Base-by-base conservation (phyloP, 441 rosid species). In the Rhodomyrtus psidioides region DNA sequence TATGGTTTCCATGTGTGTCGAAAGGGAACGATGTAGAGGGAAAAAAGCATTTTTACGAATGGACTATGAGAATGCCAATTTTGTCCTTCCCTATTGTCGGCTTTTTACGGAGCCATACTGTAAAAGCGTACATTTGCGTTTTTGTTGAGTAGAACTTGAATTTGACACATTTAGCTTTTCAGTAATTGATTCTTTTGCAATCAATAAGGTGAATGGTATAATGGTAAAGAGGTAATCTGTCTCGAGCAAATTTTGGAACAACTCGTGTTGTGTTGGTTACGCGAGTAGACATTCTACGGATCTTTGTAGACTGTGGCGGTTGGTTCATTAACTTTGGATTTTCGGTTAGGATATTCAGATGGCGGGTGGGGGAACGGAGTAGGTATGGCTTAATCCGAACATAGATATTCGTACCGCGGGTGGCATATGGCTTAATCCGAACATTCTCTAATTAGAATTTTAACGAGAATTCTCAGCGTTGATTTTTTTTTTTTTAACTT, bases 311-410 rank as follows among this genome's bases (percentile, higher is more conserved):
- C 24, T 30, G 75, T 21, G 23, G 16, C 2, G 42, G 8, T 9
- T 44, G 75, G 34, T 65, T 65, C 44, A 30, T 28, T 30, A 19
- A 65, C 4, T 30, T 19, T 7, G 8, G 26, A 2, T 34, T 34
- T 34, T 34, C 34, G 34, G 34, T 34, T 34, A 2, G 34, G 34
- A 19, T 34, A 30, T 58, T 15, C 21, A 5, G 74, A 60, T 30
- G 5, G 76, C 7, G 14, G 4, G 46, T 0, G 4, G 46, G 0
- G 12, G 2, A 4, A 2, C 12, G 1, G 23, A 16, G 1, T 9
- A 16, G 42, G 42, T 15, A 1, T 60, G 54, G 54, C 17, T 53
- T 5, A 53, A 53, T 13, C 16, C 54, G 16, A 53, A 53, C 16
- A 1, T 13, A n/a, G n/a, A n/a, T n/a, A n/a, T n/a, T n/a, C n/a